phyloP scores from a whole-genome alignment of 257 asterid genomes.

The Jasminum sambac region DNA sequence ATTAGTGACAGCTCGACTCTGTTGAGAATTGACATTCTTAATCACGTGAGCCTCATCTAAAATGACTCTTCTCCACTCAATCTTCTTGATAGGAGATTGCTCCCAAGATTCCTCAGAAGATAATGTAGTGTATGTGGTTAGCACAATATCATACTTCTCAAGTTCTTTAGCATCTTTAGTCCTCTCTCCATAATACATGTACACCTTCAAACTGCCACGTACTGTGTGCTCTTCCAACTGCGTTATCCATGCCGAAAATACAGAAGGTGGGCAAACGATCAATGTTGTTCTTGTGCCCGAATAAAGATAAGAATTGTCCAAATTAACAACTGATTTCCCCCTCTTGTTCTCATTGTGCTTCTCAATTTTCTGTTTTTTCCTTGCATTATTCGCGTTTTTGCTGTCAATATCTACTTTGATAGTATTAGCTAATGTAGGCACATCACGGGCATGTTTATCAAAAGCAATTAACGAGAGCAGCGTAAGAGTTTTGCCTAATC shows the following conservation, averaged over 20 bases:
- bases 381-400: conserved; percentile 9
- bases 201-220: conserved; percentile 55
- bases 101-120: conserved; percentile 50
- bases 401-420: too few relatives aligned
- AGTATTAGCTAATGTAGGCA: too few relatives aligned
- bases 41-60: conserved; percentile 87
- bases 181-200: conserved; percentile 76
- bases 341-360: conserved; percentile 15
- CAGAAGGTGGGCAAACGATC: conserved; percentile 80
- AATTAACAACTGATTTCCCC: conserved; percentile 22
- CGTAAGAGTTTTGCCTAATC: conserved; percentile 83
- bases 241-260: conserved; percentile 68
- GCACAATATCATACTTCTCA: conserved; percentile 58
- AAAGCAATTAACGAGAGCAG: conserved; percentile 73
- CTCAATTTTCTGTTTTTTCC: conserved; percentile 35
- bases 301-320: conserved; percentile 4
- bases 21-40: conserved; percentile 65
- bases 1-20: conserved; percentile 64
- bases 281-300: conserved; percentile 43
- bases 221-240: conserved; percentile 74
- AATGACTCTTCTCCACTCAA: conserved; percentile 83
- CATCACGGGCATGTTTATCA: conserved; percentile 43
- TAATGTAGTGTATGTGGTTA: conserved; percentile 71
- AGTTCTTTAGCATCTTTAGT: conserved; percentile 59
- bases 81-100: conserved; percentile 61